Conservation (phyloP, 352 stramenopile species). For the Albugo laibachii region DNA sequence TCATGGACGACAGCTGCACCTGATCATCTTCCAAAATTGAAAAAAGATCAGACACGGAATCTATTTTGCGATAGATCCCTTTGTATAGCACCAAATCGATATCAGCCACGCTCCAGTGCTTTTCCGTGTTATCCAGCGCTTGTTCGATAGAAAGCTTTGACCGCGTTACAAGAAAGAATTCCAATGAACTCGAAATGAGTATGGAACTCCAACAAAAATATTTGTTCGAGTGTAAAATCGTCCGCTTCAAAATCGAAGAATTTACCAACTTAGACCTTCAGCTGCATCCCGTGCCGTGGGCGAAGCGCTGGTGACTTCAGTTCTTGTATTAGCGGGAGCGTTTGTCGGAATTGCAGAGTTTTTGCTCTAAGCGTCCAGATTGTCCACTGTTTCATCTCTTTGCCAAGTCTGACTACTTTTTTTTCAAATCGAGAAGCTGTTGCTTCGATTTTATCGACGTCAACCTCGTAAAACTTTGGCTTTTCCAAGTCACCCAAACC, state of each 20-base stretch:
- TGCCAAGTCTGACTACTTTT: constrained; percentile 83
- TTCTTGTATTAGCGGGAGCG: constrained; percentile 84
- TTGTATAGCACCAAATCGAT: constrained; percentile 88
- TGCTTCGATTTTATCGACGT: constrained; percentile 83
- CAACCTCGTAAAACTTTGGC: constrained; percentile 78
- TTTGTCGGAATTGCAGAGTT: constrained; percentile 86
- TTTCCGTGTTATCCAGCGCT: constrained; percentile 68
- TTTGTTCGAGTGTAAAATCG: constrained; percentile 66
- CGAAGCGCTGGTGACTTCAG: constrained; percentile 81
- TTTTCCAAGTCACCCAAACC: constrained; percentile 84
- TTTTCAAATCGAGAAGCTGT: constrained; percentile 81
- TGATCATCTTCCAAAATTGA: constrained; percentile 82
- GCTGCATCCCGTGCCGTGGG: constrained; percentile 70
- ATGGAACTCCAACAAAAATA: constrained; percentile 79
- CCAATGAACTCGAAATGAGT: constrained; percentile 82
- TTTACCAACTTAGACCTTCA: constrained; percentile 79
- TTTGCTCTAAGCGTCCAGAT: constrained; percentile 84
- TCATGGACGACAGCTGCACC: constrained; percentile 85
- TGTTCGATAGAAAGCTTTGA: constrained; percentile 85
- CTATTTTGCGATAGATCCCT: constrained; percentile 85
- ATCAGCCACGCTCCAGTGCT: constrained; percentile 70
- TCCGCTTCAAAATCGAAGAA: constrained; percentile 52
- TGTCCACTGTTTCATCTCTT: constrained; percentile 85
- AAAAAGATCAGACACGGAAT: constrained; percentile 80
- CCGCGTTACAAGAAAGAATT: constrained; percentile 77